Percentiles rank a stretch among this genome's conserved stretches.
Conservation (phyloP, 768 basidiomycete species). For the Asterophora parasitica region DNA sequence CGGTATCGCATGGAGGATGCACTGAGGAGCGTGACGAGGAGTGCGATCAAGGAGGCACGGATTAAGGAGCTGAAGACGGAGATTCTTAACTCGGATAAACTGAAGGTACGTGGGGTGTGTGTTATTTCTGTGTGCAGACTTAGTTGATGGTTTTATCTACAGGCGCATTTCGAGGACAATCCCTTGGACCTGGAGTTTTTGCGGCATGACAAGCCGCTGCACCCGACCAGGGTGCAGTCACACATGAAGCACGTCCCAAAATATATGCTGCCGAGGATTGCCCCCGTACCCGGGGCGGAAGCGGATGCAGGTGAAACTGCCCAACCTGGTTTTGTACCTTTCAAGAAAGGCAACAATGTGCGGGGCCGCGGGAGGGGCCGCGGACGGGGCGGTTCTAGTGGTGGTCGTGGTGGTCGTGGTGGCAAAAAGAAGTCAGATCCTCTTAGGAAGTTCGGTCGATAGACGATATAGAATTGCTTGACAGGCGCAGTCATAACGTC, state of each 20-base stretch:
- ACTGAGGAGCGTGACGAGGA: conserved; percentile 79
- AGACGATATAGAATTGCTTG: conserved; percentile 3
- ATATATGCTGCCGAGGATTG: conserved; percentile 83
- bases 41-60: conserved; percentile 83
- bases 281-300: conserved; percentile 45
- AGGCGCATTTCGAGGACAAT: conserved; percentile 99
- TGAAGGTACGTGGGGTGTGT: conserved; percentile 62
- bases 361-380: conserved; percentile 54
- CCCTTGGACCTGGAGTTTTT: conserved; percentile 89
- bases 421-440: conserved; percentile 78
- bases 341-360: conserved; percentile 49
- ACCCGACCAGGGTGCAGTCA: conserved; percentile 83
- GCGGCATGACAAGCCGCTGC: conserved; percentile 90
- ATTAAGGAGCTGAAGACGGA: conserved; percentile 92
- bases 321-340: conserved; percentile 61
- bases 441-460: conserved; percentile 65
- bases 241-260: conserved; percentile 96
- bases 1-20: conserved; percentile 98
- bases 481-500: too few relatives aligned
- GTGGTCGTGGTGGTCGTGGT: conserved; percentile 44
- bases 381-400: conserved; percentile 50
- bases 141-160: conserved; percentile 8
- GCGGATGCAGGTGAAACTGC: conserved; percentile 21
- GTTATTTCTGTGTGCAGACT: neutral
- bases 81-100: conserved; percentile 91